Evolutionary conservation across 805 yeast species (phyloP), one percentile per base, ranked within the genome.

Genomic region (Helenozyma rhizophorensis): DNA sequence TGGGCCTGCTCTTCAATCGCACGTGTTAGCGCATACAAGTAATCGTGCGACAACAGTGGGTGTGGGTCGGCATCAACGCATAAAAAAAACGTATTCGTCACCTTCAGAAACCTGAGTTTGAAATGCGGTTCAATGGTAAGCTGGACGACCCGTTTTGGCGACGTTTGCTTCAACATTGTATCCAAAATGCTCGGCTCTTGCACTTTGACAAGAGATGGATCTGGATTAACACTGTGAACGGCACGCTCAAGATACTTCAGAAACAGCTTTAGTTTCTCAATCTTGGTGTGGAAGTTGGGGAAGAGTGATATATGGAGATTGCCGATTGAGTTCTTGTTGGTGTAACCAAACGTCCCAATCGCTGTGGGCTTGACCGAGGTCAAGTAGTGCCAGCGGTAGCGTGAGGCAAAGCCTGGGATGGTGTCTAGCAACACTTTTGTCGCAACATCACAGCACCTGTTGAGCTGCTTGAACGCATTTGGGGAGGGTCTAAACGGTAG

Each of bases 401-500:
- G 32, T 13, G 19, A 11, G 21, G 24, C 37, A 22, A 36, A 32
- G 28, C 32, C 25, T n/a, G 29, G 32, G 14, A 22, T 27, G 9
- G 21, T 28, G 23, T 13, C 17, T 6, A 22, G 15, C 25, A 36
- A n/a, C 4, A 15, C 25, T 3, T 12, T 15, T 10, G 42, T 12
- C 11, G 40, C 46, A 13, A 26, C 14, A 4, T 25, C 27, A 7
- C 29, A 26, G 11, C 28, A 29, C 5, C 27, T 8, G 13, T 31
- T 37, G 11, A 49, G 34, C 23, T 17, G 22, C 8, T 14, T 14
- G 8, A 33, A 22, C 1, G 23, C 14, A 3, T 26, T 27, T 2
- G 30, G 29, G 15, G 37, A 24, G 3, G 51, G 49, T 14, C 27
- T 18, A 53, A 56, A 53, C 11, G 53, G 51, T 4, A 53, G 27